Conservation (phyloP, 2,329 filamentous ascomycete species). For the Canariomyces notabilis region DNA sequence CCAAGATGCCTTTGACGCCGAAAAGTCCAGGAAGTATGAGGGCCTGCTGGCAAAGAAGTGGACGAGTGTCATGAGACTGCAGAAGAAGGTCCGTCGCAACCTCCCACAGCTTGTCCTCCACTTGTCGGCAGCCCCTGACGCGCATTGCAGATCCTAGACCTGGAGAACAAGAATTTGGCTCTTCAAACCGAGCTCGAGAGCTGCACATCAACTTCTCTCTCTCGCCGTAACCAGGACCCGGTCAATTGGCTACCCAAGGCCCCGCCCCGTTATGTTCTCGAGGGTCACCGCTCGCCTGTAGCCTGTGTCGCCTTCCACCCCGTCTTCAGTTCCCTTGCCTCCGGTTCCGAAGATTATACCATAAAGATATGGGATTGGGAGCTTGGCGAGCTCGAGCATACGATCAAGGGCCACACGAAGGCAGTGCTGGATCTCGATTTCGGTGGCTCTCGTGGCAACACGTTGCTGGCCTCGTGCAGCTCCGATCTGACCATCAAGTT, state of each 20-base stretch:
- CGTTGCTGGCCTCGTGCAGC: conserved; percentile 73
- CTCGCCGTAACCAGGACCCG: conserved; percentile 72
- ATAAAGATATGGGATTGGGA: conserved; percentile 99
- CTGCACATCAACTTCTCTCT: conserved; percentile 62
- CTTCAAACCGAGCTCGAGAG: conserved; percentile 81
- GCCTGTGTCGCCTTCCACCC: conserved; percentile 94
- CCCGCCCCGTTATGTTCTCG: conserved; percentile 72
- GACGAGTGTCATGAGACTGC: conserved; percentile 90
- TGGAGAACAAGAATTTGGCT: conserved; percentile 67
- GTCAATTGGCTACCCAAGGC: conserved; percentile 78
- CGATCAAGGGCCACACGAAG: conserved; percentile 86
- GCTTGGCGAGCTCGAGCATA: conserved; percentile 80
- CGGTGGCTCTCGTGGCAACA: conserved; percentile 74
- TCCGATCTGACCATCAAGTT: conserved; percentile 90
- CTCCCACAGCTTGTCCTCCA: conserved; percentile 6
- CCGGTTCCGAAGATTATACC: conserved; percentile 86
- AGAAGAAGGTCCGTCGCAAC: conserved; percentile 69
- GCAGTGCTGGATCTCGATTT: conserved; percentile 85
- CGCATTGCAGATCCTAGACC: conserved; percentile 73
- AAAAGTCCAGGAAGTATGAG: conserved; percentile 88
- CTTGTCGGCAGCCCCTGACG: neutral
- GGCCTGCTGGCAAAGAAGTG: conserved; percentile 95
- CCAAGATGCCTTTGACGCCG: conserved; percentile 65
- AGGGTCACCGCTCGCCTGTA: conserved; percentile 77
- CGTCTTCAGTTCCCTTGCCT: conserved; percentile 82